These are phyloP conservation scores for Cupressus sempervirens DNA, from an alignment of 75 land plant species.

Conservation along the genomic window DNA sequence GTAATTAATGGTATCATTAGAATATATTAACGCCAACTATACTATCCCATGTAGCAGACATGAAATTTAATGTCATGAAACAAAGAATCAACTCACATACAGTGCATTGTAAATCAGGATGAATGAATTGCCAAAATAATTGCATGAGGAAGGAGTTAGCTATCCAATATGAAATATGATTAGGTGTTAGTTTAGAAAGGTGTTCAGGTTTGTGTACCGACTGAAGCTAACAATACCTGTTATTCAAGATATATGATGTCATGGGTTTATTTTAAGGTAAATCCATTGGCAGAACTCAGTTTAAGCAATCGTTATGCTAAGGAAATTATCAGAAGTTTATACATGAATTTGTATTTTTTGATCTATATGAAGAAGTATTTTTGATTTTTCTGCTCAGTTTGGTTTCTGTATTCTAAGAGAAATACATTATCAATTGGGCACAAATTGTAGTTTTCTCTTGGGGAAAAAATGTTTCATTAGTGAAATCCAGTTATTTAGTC, in stretches of 20 bases:
- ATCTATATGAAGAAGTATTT: neutral
- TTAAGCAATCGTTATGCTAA: neutral
- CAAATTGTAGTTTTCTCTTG: neutral
- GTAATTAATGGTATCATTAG: no score
- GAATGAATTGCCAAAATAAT: no score
- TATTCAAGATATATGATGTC: neutral
- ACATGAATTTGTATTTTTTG: neutral
- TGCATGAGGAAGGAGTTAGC: no score
- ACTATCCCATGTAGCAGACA: no score
- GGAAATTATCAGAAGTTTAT: neutral
- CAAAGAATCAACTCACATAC: no score
- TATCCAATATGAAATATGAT: neutral
- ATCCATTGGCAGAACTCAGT: neutral
- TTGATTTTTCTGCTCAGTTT: neutral
- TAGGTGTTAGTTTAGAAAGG: neutral
- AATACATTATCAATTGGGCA: neutral
- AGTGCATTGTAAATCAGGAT: no score
- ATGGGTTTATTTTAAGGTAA: neutral
- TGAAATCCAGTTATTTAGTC: neutral
- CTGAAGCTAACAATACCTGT: neutral
- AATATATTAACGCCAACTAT: no score
- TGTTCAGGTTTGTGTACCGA: neutral
- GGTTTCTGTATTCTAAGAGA: neutral
- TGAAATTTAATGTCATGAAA: no score
- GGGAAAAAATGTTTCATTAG: neutral